Conservation (phyloP, 208 protist genomes). For the Crithidia sp. region DNA sequence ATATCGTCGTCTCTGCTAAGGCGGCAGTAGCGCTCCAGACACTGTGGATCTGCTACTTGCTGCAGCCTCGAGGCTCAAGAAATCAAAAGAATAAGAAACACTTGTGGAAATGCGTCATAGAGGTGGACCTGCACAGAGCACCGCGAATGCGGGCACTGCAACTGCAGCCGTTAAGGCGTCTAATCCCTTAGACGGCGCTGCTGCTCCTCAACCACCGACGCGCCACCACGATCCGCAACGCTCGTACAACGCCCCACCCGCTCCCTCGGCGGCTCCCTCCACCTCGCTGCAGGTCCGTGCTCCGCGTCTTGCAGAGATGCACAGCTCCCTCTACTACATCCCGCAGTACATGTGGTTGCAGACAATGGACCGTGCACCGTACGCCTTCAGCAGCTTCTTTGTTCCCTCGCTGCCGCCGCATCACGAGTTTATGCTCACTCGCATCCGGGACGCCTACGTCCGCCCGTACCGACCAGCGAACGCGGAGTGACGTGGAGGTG, state of each 20-base stretch:
- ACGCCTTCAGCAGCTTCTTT: conserved; percentile 31
- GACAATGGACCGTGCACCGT: conserved; percentile 41
- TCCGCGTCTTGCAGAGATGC: conserved; percentile 26
- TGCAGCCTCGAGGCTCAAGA: not conserved
- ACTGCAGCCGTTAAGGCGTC: too few relatives aligned
- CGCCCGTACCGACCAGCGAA: conserved; percentile 28
- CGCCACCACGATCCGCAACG: not conserved
- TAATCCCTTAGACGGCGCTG: not conserved
- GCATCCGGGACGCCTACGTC: conserved; percentile 34
- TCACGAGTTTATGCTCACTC: conserved; percentile 30
- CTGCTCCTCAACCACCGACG: not conserved
- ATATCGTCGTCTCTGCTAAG: too few relatives aligned
- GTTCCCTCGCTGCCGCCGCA: conserved; percentile 19
- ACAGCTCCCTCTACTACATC: conserved; percentile 27
- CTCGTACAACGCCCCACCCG: not conserved
- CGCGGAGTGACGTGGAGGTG: conserved; percentile 39
- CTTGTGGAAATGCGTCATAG: conserved; percentile 14
- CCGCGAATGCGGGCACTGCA: not conserved
- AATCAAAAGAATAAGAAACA: not conserved
- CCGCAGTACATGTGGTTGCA: conserved; percentile 28
- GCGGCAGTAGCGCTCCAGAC: too few relatives aligned
- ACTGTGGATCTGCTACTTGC: too few relatives aligned
- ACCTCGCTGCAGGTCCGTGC: conserved; percentile 20
- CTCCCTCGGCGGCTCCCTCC: not conserved
- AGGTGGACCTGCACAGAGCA: not conserved